Evolutionary conservation across 2,329 filamentous ascomycete species (phyloP).

Genomic region (Diaporthe vexans): DNA sequence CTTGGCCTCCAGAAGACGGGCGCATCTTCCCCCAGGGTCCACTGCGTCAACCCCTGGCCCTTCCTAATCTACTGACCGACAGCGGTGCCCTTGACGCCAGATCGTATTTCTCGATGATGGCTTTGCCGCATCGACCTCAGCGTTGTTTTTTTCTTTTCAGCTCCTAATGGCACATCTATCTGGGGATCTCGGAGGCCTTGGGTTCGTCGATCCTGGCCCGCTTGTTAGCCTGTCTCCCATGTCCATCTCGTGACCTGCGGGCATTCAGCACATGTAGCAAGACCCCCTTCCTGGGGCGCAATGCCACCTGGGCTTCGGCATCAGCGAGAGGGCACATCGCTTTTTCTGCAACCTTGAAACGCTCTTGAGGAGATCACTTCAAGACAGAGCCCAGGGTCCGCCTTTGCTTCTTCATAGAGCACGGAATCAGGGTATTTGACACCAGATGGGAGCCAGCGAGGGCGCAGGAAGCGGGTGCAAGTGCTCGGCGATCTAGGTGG

Average conservation of each 20-base stretch:
- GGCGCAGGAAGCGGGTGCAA: neutral
- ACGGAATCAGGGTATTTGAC: neutral
- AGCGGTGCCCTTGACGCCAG: constrained; percentile 16
- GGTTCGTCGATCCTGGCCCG: constrained; percentile 13
- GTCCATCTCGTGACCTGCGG: neutral
- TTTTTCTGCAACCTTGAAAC: constrained; percentile 27
- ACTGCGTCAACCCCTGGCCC: neutral
- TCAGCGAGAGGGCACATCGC: constrained; percentile 28
- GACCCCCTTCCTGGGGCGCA: constrained; percentile 4
- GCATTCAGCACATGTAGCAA: constrained; percentile 8
- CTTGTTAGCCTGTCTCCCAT: neutral
- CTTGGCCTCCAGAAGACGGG: neutral
- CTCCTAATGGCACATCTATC: neutral
- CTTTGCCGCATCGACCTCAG: constrained; percentile 15
- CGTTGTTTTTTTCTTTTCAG: constrained; percentile 28
- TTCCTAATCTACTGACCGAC: constrained; percentile 6
- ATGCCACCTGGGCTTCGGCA: constrained; percentile 24
- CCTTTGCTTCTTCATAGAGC: constrained; percentile 17
- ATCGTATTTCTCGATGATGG: constrained; percentile 27
- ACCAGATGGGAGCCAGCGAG: neutral
- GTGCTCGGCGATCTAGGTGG: constrained; percentile 18
- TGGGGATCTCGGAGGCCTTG: neutral
- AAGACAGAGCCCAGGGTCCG: neutral
- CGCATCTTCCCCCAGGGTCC: constrained; percentile 7
- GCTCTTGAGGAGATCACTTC: constrained; percentile 1